Evolutionary conservation across 83 land plant genomes (phyloP).

Genomic region (Thuja plicata): DNA sequence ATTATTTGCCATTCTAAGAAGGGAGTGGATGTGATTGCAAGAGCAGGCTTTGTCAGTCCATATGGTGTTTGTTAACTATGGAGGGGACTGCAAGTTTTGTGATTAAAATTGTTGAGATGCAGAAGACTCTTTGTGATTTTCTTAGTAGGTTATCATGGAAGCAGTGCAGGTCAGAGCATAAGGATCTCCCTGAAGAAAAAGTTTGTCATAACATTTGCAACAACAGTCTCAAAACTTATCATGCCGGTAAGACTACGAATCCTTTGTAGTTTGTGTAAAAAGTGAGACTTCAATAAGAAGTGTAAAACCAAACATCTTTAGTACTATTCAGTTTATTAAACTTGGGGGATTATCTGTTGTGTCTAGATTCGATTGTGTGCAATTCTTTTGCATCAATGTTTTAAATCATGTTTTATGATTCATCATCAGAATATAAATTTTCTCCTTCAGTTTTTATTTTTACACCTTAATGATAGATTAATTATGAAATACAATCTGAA

Average conservation of each 20-base stretch:
- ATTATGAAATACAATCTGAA: too few species aligned
- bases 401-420: too few species aligned
- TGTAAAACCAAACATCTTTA: not conserved
- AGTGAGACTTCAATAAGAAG: too few species aligned
- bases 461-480: too few species aligned
- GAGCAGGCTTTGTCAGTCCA: too few species aligned
- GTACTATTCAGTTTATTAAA: not conserved
- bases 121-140: not conserved
- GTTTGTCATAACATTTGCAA: not conserved
- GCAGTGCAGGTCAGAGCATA: not conserved
- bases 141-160: not conserved
- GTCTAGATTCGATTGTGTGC: too few species aligned
- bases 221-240: not conserved
- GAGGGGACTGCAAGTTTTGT: not conserved
- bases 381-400: too few species aligned
- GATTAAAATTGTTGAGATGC: not conserved
- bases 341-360: too few species aligned
- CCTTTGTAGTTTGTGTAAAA: not conserved
- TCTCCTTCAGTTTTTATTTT: too few species aligned
- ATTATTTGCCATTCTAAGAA: too few species aligned
- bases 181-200: not conserved
- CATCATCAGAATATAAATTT: too few species aligned
- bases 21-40: too few species aligned
- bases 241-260: not conserved
- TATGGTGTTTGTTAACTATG: not conserved